Evolutionary conservation across 1,284 basidiomycete species (phyloP).

Genomic region (Polyporus tsugae): DNA sequence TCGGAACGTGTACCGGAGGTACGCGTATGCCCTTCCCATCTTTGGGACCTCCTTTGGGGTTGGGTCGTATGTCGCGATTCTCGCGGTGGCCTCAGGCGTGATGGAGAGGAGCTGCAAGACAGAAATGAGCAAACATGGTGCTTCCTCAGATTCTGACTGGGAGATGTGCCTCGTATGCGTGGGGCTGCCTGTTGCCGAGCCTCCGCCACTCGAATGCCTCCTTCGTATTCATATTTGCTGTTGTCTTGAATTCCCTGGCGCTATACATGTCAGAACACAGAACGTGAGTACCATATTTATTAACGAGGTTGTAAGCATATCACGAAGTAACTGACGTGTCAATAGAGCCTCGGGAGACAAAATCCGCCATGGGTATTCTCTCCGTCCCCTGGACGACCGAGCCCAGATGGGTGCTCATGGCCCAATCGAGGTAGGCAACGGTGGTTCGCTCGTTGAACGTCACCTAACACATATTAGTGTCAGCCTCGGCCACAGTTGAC

Average conservation of each 20-base stretch:
- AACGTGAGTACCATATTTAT: background rate
- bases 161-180: constrained; percentile 63
- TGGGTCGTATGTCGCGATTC: constrained; percentile 63
- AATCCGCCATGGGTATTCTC: constrained; percentile 66
- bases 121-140: constrained; percentile 1
- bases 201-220: constrained; percentile 69
- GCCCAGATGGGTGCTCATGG: constrained; percentile 61
- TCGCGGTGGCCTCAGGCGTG: constrained; percentile 45
- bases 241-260: constrained; percentile 63
- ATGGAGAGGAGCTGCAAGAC: constrained; percentile 28
- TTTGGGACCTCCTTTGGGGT: constrained; percentile 52
- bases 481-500: background rate
- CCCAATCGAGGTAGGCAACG: constrained; percentile 73
- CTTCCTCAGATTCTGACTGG: background rate
- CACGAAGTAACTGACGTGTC: constrained; percentile 50
- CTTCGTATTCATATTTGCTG: constrained; percentile 47
- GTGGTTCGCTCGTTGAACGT: constrained; percentile 56
- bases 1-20: constrained; percentile 67
- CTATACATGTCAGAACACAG: constrained; percentile 44
- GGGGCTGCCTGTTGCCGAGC: constrained; percentile 48
- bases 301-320: background rate
- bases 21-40: constrained; percentile 68
- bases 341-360: constrained; percentile 60
- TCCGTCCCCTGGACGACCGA: constrained; percentile 61
- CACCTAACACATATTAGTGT: constrained; percentile 36